Evolutionary conservation across 768 basidiomycete genomes (phyloP).

Genomic region (Tulasnella sp.): DNA sequence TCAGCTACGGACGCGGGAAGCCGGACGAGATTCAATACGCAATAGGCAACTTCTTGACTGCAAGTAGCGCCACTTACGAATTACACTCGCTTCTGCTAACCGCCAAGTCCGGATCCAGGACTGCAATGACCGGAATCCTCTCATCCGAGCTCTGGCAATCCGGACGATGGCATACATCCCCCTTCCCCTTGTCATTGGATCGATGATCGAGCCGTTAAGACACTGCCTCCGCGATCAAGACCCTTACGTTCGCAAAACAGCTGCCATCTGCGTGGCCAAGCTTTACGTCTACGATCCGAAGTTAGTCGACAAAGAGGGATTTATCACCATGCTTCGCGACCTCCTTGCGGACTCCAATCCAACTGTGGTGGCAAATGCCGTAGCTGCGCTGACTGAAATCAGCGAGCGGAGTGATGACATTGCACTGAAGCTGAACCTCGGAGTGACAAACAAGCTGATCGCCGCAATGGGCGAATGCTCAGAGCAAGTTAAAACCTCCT

Average conservation of each 20-base stretch:
- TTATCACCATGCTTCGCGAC: constrained; percentile 86
- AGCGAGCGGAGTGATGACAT: constrained; percentile 93
- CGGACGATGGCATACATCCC: constrained; percentile 99
- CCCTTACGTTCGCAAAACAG: constrained; percentile 98
- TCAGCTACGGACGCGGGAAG: constrained; percentile 92
- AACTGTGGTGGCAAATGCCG: constrained; percentile 95
- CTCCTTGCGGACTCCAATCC: constrained; percentile 91
- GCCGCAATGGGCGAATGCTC: constrained; percentile 92
- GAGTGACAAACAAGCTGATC: constrained; percentile 84
- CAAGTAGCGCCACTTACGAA: constrained; percentile 36
- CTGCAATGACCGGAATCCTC: constrained; percentile 91
- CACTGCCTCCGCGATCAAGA: constrained; percentile 92
- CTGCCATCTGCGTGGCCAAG: constrained; percentile 96
- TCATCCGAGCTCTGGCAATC: constrained; percentile 94
- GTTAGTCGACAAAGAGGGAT: constrained; percentile 82
- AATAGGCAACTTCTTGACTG: constrained; percentile 86
- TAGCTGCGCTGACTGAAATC: constrained; percentile 95
- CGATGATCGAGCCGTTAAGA: constrained; percentile 82
- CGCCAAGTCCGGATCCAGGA: constrained; percentile 53
- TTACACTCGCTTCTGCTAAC: not conserved
- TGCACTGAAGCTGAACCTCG: constrained; percentile 81
- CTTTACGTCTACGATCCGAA: constrained; percentile 84
- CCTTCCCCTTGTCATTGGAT: constrained; percentile 78
- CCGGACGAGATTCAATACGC: constrained; percentile 91
- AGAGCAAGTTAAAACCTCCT: constrained; percentile 61